A percentile compares a stretch with the other conserved stretches of the same genome.
Evolutionary conservation across 257 asterid genomes (phyloP).

Genomic region (Fraxinus anomala): DNA sequence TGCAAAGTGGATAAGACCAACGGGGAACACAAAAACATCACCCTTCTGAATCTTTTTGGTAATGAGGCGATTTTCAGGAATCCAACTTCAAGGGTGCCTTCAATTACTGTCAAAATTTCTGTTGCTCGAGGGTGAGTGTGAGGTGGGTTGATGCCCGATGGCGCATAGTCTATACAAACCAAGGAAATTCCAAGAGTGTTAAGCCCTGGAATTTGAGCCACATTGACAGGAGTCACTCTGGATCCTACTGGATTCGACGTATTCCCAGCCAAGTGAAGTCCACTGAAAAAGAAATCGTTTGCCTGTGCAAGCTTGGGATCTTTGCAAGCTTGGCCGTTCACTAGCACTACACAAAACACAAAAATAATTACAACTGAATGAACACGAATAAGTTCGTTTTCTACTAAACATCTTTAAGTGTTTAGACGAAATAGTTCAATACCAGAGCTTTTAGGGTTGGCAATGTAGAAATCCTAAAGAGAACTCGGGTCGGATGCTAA

Average conservation of each 20-base stretch:
- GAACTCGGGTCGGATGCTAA: not conserved
- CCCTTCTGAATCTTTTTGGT: conserved; percentile 41
- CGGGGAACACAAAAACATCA: conserved; percentile 42
- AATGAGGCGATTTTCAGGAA: conserved; percentile 38
- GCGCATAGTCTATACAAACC: not conserved
- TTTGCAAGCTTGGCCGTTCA: no score
- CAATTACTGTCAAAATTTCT: conserved; percentile 34
- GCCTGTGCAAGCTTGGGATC: no score
- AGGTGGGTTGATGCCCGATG: conserved; percentile 7
- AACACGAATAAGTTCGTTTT: not conserved
- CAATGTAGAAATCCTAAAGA: not conserved
- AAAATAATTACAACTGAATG: not conserved
- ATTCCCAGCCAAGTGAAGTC: no score
- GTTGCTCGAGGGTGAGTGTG: conserved; percentile 43
- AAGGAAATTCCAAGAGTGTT: conserved; percentile 27
- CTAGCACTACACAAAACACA: not conserved
- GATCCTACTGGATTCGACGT: not conserved
- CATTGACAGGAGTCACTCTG: not conserved
- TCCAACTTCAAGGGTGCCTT: conserved; percentile 43
- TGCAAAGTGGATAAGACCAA: conserved; percentile 33
- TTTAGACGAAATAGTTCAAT: not conserved
- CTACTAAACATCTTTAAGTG: not conserved
- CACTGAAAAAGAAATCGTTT: no score
- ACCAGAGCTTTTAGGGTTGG: conserved; percentile 1
- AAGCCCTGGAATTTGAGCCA: conserved; percentile 23